Percentiles rank a stretch among this genome's conserved stretches.
These are phyloP conservation scores for Hypoxylon sp. DNA, from an alignment of 2,329 filamentous ascomycete species.

Conservation along the genomic window DNA sequence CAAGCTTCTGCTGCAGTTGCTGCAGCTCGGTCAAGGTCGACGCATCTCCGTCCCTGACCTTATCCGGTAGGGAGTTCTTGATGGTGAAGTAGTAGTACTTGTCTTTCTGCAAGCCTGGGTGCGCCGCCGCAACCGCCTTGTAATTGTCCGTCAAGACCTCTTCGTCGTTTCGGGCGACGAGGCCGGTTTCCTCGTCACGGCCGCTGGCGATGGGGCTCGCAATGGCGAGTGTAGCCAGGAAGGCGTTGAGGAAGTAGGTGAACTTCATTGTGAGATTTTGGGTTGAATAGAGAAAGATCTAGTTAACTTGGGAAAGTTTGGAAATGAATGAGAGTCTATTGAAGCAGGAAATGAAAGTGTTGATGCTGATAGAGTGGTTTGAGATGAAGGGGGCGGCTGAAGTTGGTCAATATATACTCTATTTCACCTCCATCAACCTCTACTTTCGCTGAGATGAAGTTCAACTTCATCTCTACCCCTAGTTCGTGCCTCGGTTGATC, in stretches of 20 bases:
- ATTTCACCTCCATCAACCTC: not conserved
- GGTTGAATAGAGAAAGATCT: not conserved
- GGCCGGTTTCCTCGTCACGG: constrained; percentile 4
- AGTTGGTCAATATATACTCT: not conserved
- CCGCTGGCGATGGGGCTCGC: constrained; percentile 32
- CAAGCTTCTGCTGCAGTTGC: constrained; percentile 26
- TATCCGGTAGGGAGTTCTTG: not conserved
- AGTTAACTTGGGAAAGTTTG: not conserved
- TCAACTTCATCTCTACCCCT: not conserved
- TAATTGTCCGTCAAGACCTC: constrained; percentile 1
- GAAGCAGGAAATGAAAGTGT: not conserved
- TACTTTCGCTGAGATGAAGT: not conserved
- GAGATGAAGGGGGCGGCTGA: not conserved
- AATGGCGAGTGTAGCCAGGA: constrained; percentile 34
- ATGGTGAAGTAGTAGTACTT: constrained; percentile 37
- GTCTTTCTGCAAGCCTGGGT: constrained; percentile 6
- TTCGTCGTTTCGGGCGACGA: constrained; percentile 4
- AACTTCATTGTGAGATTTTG: constrained; percentile 39
- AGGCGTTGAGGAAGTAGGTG: constrained; percentile 35
- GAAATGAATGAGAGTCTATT: not conserved
- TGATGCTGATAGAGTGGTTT: not conserved
- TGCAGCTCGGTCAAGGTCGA: constrained; percentile 24
- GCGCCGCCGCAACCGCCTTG: not conserved
- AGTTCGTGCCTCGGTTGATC: not conserved
- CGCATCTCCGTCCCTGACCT: constrained; percentile 10